Evolutionary conservation across 2,329 filamentous ascomycete genomes (phyloP).

Genomic region (Parascedosporium putredinis): DNA sequence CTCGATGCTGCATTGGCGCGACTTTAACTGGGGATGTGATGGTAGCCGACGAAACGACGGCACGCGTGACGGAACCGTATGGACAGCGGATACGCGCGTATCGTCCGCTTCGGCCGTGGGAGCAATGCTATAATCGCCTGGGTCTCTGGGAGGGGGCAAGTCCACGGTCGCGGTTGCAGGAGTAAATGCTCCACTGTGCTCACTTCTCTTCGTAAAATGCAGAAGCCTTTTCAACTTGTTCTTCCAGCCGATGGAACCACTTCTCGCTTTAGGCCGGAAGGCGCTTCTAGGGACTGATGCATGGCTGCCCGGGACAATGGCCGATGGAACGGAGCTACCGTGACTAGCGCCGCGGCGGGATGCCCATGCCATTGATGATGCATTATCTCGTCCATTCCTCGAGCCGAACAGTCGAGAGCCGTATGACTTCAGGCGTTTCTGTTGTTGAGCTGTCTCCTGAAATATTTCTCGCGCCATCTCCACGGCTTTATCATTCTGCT

Average conservation of each 20-base stretch:
- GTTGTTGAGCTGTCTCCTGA: conserved; percentile 22
- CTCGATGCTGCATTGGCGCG: conserved; percentile 44
- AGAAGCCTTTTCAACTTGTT: conserved; percentile 51
- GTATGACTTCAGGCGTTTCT: conserved; percentile 26
- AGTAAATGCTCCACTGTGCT: conserved; percentile 13
- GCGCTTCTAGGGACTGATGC: conserved; percentile 17
- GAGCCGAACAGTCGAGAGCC: conserved; percentile 34
- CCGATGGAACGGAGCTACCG: not conserved
- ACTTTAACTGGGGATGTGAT: conserved; percentile 31
- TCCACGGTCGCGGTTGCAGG: not conserved
- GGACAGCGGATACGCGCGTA: conserved; percentile 9
- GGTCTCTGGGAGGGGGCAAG: too few relatives aligned
- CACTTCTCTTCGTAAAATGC: conserved; percentile 26
- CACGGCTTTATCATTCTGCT: conserved; percentile 23
- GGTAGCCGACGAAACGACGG: not conserved
- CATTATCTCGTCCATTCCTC: conserved; percentile 23
- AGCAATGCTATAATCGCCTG: not conserved
- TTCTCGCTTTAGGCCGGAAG: conserved; percentile 32
- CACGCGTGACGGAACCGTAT: not conserved
- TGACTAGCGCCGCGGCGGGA: conserved; percentile 37
- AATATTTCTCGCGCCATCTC: conserved; percentile 26
- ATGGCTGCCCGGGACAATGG: conserved; percentile 7
- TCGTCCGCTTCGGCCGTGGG: not conserved
- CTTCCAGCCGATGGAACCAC: conserved; percentile 51
- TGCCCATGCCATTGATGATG: conserved; percentile 30